Evolutionary conservation across 257 asterid genomes (phyloP).

Genomic region (Ehretia macrophylla): DNA sequence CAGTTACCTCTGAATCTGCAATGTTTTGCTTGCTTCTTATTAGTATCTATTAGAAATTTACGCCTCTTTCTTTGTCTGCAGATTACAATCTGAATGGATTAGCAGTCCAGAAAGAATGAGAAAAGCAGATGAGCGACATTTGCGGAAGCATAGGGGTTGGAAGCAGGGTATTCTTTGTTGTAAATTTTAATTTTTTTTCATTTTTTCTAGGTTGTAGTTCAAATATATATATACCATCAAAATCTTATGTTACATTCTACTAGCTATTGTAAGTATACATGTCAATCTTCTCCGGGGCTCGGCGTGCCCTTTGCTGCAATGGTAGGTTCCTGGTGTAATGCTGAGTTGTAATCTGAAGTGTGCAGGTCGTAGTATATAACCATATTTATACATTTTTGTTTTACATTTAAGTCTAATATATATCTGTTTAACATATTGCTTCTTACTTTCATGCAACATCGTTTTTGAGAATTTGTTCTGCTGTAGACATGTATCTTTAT

Average conservation of each 20-base stretch:
- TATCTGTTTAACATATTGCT: not conserved
- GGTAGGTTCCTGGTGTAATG: slow-evolving; percentile 20
- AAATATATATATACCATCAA: slow-evolving; percentile 23
- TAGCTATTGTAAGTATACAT: slow-evolving; percentile 42
- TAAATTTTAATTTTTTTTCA: slow-evolving; percentile 50
- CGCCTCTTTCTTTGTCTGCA: slow-evolving; percentile 17
- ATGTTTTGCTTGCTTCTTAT: not conserved
- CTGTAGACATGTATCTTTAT: too few species aligned
- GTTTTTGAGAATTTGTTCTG: not conserved
- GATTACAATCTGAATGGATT: slow-evolving; percentile 83
- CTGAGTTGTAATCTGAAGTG: slow-evolving; percentile 27
- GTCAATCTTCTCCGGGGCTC: slow-evolving; percentile 36
- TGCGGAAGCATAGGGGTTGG: slow-evolving; percentile 69
- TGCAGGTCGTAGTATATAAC: slow-evolving; percentile 15
- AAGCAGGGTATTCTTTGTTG: slow-evolving; percentile 77
- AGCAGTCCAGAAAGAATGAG: slow-evolving; percentile 94
- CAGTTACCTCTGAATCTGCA: not conserved
- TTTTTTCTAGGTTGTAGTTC: slow-evolving; percentile 32
- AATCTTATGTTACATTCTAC: slow-evolving; percentile 11
- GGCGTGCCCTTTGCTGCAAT: slow-evolving; percentile 15
- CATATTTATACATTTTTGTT: slow-evolving; percentile 9
- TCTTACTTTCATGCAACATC: not conserved
- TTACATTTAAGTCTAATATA: slow-evolving; percentile 1
- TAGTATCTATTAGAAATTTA: not conserved
- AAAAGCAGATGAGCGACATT: slow-evolving; percentile 57